Conservation (phyloP, 106 monocot genomes). For the Dendrobium catenatum region DNA sequence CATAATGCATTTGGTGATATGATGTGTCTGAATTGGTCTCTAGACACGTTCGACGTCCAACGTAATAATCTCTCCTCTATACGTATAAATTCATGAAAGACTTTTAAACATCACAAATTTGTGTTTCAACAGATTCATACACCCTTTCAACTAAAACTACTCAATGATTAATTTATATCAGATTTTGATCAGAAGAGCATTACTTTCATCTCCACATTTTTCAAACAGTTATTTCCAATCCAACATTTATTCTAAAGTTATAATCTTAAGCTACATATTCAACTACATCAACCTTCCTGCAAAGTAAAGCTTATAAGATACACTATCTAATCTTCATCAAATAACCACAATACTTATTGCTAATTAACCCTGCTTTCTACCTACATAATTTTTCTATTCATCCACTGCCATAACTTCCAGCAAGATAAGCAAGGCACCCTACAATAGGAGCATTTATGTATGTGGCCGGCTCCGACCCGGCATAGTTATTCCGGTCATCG, state of each 20-base stretch:
- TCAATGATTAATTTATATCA: too few relatives aligned
- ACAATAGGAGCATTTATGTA: slow-evolving; percentile 70
- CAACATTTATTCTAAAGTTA: not conserved
- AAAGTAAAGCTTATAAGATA: not conserved
- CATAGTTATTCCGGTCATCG: slow-evolving; percentile 38
- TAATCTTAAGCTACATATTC: not conserved
- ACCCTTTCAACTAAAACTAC: too few relatives aligned
- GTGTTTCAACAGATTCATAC: too few relatives aligned
- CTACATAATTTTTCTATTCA: not conserved
- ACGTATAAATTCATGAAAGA: too few relatives aligned
- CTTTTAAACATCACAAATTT: too few relatives aligned
- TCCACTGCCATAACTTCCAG: slow-evolving; percentile 10
- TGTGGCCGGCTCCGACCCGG: slow-evolving; percentile 48
- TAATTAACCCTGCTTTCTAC: not conserved
- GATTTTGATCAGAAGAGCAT: too few relatives aligned
- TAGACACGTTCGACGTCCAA: too few relatives aligned
- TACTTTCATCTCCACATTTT: too few relatives aligned
- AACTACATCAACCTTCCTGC: not conserved
- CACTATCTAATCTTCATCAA: not conserved
- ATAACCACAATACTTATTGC: not conserved
- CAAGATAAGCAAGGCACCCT: slow-evolving; percentile 50
- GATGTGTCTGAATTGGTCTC: too few relatives aligned
- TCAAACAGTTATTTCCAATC: too few relatives aligned
- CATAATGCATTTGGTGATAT: too few relatives aligned
- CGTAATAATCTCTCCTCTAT: too few relatives aligned